phyloP scores from a whole-genome alignment of 2,329 filamentous ascomycete genomes.

The Neocatenulostroma microsporum region DNA sequence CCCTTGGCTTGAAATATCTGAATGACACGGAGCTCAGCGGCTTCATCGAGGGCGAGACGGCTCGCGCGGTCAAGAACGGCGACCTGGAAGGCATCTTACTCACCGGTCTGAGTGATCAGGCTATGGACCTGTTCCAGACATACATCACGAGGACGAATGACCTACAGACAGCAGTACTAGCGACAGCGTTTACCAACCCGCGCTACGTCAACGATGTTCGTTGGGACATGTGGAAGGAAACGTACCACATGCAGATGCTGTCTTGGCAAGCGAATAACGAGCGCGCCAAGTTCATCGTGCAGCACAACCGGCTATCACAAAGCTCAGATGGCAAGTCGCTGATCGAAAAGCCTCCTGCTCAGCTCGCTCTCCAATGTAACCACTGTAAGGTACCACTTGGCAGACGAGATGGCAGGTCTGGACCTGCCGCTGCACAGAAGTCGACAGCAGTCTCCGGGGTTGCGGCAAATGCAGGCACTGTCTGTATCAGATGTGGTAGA shows the following conservation, averaged over 20 bases:
- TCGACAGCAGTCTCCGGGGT: slow-evolving; percentile 15
- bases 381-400: slow-evolving; percentile 57
- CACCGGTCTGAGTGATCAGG: slow-evolving; percentile 64
- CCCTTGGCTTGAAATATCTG: slow-evolving; percentile 66
- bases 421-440: not conserved
- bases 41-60: slow-evolving; percentile 47
- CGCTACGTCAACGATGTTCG: slow-evolving; percentile 70
- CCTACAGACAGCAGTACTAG: slow-evolving; percentile 68
- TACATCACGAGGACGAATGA: slow-evolving; percentile 71
- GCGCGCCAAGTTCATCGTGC: slow-evolving; percentile 69
- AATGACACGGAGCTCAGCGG: slow-evolving; percentile 41
- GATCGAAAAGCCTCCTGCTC: slow-evolving; percentile 57
- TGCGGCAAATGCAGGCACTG: slow-evolving; percentile 36
- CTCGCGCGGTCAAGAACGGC: slow-evolving; percentile 54
- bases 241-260: slow-evolving; percentile 63
- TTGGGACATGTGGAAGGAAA: slow-evolving; percentile 69
- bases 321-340: slow-evolving; percentile 56
- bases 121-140: slow-evolving; percentile 66
- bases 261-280: slow-evolving; percentile 63
- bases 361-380: slow-evolving; percentile 67
- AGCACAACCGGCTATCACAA: slow-evolving; percentile 60
- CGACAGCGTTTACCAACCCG: slow-evolving; percentile 65
- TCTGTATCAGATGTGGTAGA: slow-evolving; percentile 54
- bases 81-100: slow-evolving; percentile 72
- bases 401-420: not conserved